Percentiles rank a stretch among this genome's conserved stretches.
phyloP scores from a whole-genome alignment of 2,329 filamentous ascomycete species.

The Akanthomyces uredinophilus region DNA sequence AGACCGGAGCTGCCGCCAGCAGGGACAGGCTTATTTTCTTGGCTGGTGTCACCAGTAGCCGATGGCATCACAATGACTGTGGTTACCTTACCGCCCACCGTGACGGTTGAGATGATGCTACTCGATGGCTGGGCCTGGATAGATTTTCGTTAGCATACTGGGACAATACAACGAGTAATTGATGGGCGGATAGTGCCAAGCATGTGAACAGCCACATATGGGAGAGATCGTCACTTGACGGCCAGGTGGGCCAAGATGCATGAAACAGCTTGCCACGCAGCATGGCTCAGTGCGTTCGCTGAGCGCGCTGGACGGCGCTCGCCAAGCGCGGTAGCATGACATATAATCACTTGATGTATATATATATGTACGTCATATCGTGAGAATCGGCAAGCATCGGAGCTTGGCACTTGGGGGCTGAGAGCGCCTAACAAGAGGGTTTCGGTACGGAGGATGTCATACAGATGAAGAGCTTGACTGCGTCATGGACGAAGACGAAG shows the following conservation, averaged over 20 bases:
- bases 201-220: not conserved
- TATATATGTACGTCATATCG: not conserved
- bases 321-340: not conserved
- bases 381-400: not conserved
- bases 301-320: not conserved
- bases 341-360: not conserved
- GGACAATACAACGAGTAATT: not conserved
- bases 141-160: not conserved
- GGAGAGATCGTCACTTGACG: not conserved
- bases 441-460: not conserved
- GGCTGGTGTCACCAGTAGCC: slow-evolving; percentile 21
- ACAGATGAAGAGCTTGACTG: slow-evolving; percentile 24
- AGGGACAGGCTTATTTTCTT: slow-evolving; percentile 15
- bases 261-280: too few relatives aligned
- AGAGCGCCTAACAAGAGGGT: not conserved
- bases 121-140: not conserved
- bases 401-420: not conserved
- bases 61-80: slow-evolving; percentile 52
- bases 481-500: slow-evolving; percentile 35
- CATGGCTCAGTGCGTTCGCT: not conserved
- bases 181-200: not conserved
- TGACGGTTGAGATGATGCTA: slow-evolving; percentile 45
- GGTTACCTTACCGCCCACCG: slow-evolving; percentile 45
- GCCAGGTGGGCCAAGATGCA: too few relatives aligned
- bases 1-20: slow-evolving; percentile 26